phyloP scores from a whole-genome alignment of 805 yeast genomes.

The Candida dajiaensis region DNA sequence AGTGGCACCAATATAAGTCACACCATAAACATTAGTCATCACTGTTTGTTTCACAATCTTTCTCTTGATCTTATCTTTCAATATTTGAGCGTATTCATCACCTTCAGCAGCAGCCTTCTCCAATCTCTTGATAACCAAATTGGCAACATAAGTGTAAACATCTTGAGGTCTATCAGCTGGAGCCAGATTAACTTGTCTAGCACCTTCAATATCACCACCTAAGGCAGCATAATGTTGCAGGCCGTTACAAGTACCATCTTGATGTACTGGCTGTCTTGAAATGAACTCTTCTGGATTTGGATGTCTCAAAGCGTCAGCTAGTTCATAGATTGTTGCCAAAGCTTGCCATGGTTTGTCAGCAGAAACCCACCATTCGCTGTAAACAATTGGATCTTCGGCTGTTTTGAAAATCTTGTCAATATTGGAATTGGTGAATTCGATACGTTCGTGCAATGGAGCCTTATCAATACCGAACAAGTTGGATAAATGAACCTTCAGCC shows the following conservation, averaged over 20 bases:
- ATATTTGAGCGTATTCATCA: slow-evolving; percentile 40
- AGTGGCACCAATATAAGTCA: slow-evolving; percentile 88
- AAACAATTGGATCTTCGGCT: slow-evolving; percentile 56
- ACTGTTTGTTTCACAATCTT: slow-evolving; percentile 95
- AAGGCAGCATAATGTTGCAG: slow-evolving; percentile 83
- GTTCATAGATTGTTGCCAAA: slow-evolving; percentile 62
- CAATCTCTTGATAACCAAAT: slow-evolving; percentile 50
- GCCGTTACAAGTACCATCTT: slow-evolving; percentile 86
- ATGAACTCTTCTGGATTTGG: slow-evolving; percentile 60
- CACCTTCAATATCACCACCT: slow-evolving; percentile 83
- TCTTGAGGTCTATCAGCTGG: slow-evolving; percentile 74
- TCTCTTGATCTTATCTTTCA: slow-evolving; percentile 60
- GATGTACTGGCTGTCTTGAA: slow-evolving; percentile 76
- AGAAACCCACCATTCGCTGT: slow-evolving; percentile 57
- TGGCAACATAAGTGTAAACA: slow-evolving; percentile 68
- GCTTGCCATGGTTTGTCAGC: slow-evolving; percentile 88
- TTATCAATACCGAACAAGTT: slow-evolving; percentile 74
- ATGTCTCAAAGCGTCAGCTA: slow-evolving; percentile 52
- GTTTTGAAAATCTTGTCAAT: slow-evolving; percentile 48
- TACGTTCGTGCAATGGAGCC: slow-evolving; percentile 59
- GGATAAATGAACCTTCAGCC: slow-evolving; percentile 74
- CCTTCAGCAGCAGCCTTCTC: slow-evolving; percentile 49
- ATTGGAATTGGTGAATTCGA: slow-evolving; percentile 51
- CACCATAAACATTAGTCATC: slow-evolving; percentile 98
- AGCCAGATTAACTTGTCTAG: slow-evolving; percentile 66